Evolutionary conservation across 768 basidiomycete species (phyloP), one percentile per base, ranked within the genome.

Genomic region (Mycena capillaripes): DNA sequence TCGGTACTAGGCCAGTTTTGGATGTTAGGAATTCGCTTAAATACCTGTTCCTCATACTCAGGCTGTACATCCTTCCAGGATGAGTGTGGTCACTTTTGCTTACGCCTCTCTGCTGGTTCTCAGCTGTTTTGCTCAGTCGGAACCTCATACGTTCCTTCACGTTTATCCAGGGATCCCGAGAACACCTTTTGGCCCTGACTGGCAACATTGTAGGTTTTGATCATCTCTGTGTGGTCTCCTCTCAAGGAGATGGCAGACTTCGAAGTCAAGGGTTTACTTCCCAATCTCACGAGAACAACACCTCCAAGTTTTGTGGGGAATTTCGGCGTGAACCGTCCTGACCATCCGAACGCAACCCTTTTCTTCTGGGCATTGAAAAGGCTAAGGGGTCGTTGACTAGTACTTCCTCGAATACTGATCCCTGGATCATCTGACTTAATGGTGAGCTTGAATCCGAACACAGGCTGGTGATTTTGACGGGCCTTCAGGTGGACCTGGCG

Each of bases 371-470:
- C 86, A 12, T 91, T 72, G 91, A 93, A 75, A 89, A 88, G 53
- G 80, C 79, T 0, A 79, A 83, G 21, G 90, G 89, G 11, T 91
- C 91, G 2, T 81, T 93, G 63, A 92, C 89, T 5, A 80, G 77
- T 5, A 78, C 66, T 1, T 44, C 64, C 21, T 21, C 69, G 52
- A 73, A 76, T 17, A 66, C 73, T 16, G 84, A 90, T 34, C 92
- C 92, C 2, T 93, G 92, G 93, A 87, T 87, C 4, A 90, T 94
- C 42, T 94, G 92, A 92, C 79, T 93, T 23, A 92, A 92, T 71
- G 93, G 92, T 81, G 89, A 89, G 89, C 89, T n/a, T 7, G 12
- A 6, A 7, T 36, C 36, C 12, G 6, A 65, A n/a, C n/a, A n/a
- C n/a, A n/a, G n/a, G n/a, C 34, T 14, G 32, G 62, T 23, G n/a